Base-by-base conservation (phyloP, 1,284 basidiomycete species). In the Heterobasidion occidentale region DNA sequence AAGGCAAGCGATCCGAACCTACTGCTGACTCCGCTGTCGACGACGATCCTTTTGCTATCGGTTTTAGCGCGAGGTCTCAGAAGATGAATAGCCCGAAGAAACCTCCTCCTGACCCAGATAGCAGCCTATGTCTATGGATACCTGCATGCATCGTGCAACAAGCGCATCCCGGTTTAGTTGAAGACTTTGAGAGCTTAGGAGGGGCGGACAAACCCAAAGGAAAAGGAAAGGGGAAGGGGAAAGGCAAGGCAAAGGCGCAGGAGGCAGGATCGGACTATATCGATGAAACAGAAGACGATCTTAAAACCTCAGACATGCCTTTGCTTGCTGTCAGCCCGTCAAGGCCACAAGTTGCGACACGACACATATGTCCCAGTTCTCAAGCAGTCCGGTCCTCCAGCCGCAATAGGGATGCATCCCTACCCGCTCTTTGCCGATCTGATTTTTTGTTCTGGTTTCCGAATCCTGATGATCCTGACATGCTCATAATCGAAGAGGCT, bases 71-170 rank as follows among this genome's bases (percentile, higher is more conserved):
- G 36, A 36, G 55, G 7, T 36, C 57, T 27, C 60, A 61, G 53
- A 47, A 15, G 46, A 11, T 11, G 27, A 50, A 52, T 42, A 54
- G 56, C 14, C 38, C 54, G 38, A 65, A 60, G 57, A 70, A 67
- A 54, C 56, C 60, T 20, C 65, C 67, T 15, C 63, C 66, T 1
- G 64, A 68, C 45, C 72, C 73, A 2, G 59, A 67, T 20, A 70
- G 64, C 49, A 54, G 59, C 55, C 58, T 75, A 63, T 61, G 68
- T 33, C 53, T 79, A 55, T 75, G 74, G 74, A 56, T 77, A 50
- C 72, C 76, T 4, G 75, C 69, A 0, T 71, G 69, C 38, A 74
- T 81, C 60, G 64, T 81, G 51, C 67, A 70, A 44, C 73, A 76
- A 61, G 78, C 77, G 19, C 71, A 75, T 58, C 75, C 76, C 1